A percentile compares a stretch with the other conserved stretches of the same genome.
These are phyloP conservation scores for Epichloe gansuensis DNA, from an alignment of 2,329 filamentous ascomycete genomes.

Conservation along the genomic window DNA sequence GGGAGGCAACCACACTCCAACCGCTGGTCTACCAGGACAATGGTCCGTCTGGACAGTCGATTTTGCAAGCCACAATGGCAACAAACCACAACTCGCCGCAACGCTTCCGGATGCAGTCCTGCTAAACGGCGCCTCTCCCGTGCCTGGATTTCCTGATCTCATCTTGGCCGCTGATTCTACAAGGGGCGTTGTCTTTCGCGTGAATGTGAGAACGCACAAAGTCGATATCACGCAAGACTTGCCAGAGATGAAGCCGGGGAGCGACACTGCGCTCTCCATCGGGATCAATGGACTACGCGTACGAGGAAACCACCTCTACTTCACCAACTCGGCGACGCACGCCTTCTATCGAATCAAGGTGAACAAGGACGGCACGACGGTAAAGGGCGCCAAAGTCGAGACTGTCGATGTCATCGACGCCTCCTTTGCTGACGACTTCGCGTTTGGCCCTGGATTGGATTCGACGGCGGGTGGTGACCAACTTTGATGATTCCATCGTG, in stretches of 20 bases:
- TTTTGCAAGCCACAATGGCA: neutral
- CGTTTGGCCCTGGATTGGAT: slow-evolving; percentile 4
- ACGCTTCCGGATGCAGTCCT: neutral
- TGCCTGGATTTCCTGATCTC: neutral
- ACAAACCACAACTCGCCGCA: neutral
- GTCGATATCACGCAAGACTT: slow-evolving; percentile 10
- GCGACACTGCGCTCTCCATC: slow-evolving; percentile 19
- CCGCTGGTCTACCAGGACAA: neutral
- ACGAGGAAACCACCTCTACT: slow-evolving; percentile 32
- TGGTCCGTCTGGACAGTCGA: neutral
- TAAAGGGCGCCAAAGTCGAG: slow-evolving; percentile 5
- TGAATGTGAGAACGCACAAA: slow-evolving; percentile 13
- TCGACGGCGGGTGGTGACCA: slow-evolving; percentile 8
- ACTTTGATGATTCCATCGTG: slow-evolving; percentile 7
- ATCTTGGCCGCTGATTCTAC: slow-evolving; percentile 11
- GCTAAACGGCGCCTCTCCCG: neutral
- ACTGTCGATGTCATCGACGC: slow-evolving; percentile 5
- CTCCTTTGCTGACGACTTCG: slow-evolving; percentile 12
- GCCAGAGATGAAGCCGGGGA: slow-evolving; percentile 26
- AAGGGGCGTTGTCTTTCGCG: slow-evolving; percentile 13
- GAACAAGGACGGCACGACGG: neutral
- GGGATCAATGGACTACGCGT: slow-evolving; percentile 27
- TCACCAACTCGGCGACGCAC: slow-evolving; percentile 31
- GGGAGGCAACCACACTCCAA: slow-evolving; percentile 1
- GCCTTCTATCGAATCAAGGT: slow-evolving; percentile 12